Evolutionary conservation across 306 rosid species (phyloP).

Genomic region (Hippophae gyantsensis): DNA sequence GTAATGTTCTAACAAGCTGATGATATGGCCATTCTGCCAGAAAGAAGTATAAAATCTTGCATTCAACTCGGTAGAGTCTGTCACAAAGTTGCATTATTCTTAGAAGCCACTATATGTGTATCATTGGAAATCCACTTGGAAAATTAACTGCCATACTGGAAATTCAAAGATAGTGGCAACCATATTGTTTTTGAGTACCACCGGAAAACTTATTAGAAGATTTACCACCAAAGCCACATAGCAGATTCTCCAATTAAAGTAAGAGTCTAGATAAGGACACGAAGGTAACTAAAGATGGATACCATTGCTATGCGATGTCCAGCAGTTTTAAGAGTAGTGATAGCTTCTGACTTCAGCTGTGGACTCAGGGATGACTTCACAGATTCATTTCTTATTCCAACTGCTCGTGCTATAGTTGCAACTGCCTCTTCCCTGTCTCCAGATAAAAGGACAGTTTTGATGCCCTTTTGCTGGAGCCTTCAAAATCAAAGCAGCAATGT

Average conservation of each 20-base stretch:
- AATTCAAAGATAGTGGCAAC: background rate
- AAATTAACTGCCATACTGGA: background rate
- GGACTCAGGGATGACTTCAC: slow-evolving; percentile 78
- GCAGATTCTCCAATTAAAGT: too few relatives aligned
- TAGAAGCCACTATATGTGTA: too few relatives aligned
- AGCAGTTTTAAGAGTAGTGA: slow-evolving; percentile 67
- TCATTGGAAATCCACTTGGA: too few relatives aligned
- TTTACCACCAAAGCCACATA: too few relatives aligned
- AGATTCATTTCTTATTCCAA: slow-evolving; percentile 61
- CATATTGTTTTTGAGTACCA: background rate
- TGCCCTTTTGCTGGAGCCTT: slow-evolving; percentile 90
- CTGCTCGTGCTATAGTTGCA: slow-evolving; percentile 72
- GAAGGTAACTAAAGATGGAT: slow-evolving; percentile 19
- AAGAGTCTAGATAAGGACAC: background rate
- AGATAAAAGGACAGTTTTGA: slow-evolving; percentile 69
- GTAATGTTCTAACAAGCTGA: background rate
- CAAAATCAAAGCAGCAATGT: slow-evolving; percentile 26
- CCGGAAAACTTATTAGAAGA: too few relatives aligned
- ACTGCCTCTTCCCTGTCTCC: slow-evolving; percentile 99
- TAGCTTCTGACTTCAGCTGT: slow-evolving; percentile 60
- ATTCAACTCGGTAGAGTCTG: too few relatives aligned
- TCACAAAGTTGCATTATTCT: too few relatives aligned
- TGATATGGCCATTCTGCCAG: background rate
- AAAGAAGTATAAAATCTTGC: background rate
- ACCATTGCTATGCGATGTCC: slow-evolving; percentile 97